phyloP scores from a whole-genome alignment of 2,329 filamentous ascomycete species.

The Aureobasidium sp. region DNA sequence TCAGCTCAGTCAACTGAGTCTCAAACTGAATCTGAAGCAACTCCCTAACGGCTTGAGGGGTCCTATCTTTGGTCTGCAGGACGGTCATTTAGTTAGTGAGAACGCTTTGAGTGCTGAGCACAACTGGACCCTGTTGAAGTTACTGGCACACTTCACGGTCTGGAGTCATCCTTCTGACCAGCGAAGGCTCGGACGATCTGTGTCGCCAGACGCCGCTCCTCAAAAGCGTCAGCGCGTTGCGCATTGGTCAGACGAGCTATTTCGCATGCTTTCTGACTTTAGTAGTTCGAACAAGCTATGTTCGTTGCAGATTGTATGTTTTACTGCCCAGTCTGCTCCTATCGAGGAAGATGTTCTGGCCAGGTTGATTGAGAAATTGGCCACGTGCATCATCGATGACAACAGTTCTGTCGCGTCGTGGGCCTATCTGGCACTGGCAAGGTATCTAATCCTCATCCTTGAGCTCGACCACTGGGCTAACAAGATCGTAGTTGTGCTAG shows the following conservation, averaged over 20 bases:
- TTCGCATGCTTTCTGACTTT: not conserved
- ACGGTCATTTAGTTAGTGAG: conserved; percentile 23
- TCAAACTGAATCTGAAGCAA: conserved; percentile 30
- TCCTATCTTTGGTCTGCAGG: conserved; percentile 22
- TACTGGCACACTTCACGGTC: conserved; percentile 32
- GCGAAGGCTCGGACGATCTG: not conserved
- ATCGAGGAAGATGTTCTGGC: conserved; percentile 7
- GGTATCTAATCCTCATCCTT: conserved; percentile 45
- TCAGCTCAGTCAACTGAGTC: conserved; percentile 66
- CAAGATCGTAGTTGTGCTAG: conserved; percentile 39
- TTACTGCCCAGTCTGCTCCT: not conserved
- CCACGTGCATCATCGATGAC: conserved; percentile 51
- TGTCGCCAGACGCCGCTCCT: not conserved
- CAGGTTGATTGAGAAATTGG: conserved; percentile 1
- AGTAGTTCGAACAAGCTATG: not conserved
- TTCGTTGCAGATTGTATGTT: conserved; percentile 9
- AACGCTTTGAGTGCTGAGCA: conserved; percentile 22
- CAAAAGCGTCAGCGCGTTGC: conserved; percentile 6
- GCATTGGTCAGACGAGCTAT: conserved; percentile 10
- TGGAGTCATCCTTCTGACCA: not conserved
- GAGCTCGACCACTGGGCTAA: conserved; percentile 21
- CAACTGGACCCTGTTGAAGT: conserved; percentile 32
- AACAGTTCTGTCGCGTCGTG: conserved; percentile 62
- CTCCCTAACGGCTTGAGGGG: conserved; percentile 22
- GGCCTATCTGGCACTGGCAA: conserved; percentile 76